A percentile compares a stretch with the other conserved stretches of the same genome.
phyloP scores from a whole-genome alignment of 805 yeast genomes.

The Wickerhamiella hasegawae region DNA sequence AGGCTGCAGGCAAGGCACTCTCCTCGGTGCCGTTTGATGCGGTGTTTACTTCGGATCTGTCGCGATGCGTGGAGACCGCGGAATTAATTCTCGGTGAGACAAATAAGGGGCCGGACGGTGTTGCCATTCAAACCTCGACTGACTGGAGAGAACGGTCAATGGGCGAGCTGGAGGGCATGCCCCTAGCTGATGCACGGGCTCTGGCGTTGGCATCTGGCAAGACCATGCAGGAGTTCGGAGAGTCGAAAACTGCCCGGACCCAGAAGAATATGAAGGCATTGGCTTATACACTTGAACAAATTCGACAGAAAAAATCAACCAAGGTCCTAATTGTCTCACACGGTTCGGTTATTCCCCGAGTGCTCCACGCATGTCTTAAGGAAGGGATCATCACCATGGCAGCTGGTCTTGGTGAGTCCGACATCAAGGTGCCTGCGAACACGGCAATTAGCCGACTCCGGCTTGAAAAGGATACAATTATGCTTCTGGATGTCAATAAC shows the following conservation, averaged over 20 bases:
- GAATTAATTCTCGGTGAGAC: conserved; percentile 23
- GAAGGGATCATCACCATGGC: neutral
- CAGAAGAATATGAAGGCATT: neutral
- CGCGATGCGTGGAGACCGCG: conserved; percentile 31
- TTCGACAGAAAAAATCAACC: neutral
- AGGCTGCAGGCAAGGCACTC: conserved; percentile 33
- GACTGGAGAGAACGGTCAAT: conserved; percentile 51
- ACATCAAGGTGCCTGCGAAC: neutral
- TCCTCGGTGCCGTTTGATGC: conserved; percentile 27
- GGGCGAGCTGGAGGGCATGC: conserved; percentile 73
- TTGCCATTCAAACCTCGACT: neutral
- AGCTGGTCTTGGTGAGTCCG: neutral
- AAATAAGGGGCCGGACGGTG: conserved; percentile 12
- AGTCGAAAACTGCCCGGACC: conserved; percentile 18
- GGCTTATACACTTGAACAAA: neutral
- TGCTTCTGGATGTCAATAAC: no score
- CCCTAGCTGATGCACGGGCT: conserved; percentile 41
- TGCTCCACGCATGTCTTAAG: neutral
- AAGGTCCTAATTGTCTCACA: conserved; percentile 1
- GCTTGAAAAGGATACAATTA: no score
- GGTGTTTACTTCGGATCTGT: conserved; percentile 35
- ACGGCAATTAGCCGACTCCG: conserved; percentile 1
- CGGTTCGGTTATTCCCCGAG: conserved; percentile 1
- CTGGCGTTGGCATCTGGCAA: conserved; percentile 38
- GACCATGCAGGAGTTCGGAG: conserved; percentile 51